Evolutionary conservation across 2,329 filamentous ascomycete genomes (phyloP), one percentile per base, ranked within the genome.

Genomic region (Leptoxyphium fumago): DNA sequence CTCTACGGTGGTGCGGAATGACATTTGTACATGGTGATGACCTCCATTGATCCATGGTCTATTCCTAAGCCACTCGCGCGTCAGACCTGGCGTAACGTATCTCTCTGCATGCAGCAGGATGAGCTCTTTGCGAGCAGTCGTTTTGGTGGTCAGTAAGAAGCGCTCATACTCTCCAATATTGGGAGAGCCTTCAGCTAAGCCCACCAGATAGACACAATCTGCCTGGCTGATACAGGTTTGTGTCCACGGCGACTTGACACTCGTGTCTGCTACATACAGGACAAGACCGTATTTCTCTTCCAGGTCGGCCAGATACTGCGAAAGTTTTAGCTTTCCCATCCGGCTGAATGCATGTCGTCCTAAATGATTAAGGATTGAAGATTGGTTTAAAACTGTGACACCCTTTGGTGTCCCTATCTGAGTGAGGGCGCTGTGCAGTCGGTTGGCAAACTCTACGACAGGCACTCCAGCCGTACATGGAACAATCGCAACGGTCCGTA

Each of bases 41-140:
- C 89, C 89, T 13, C 91, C 91, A 52, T 96, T 98, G 63, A 98
- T 91, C 91, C 91, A 98, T 48, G 94, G 80, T 1, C 91, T 81
- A 56, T 94, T 95, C 48, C 64, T 58, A 11, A 98, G 67, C 91
- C 91, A 98, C 29, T 82, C 78, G 42, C 91, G 73, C 0, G 91
- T 95, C 30, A 94, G 62, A 0, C 91, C 91, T 4, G 87, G 80
- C 0, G 76, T 73, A 38, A 85, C 94, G 61, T 88, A 96, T 41
- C 88, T 76, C 55, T 98, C 91, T 0, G 83, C 71, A 60, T 98
- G 93, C 2, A 98, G 67, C 18, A 98, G 67, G 1, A 98, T 87
- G 2, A 98, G 70, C 49, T 93, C 84, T 61, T 96, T 98, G 42
- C 89, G 76, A 0, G 91, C 89, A 0, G 91, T 98, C 0, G 89